These are phyloP conservation scores for Kwoniella bestiolae DNA, from an alignment of 768 basidiomycete genomes.

Conservation along the genomic window DNA sequence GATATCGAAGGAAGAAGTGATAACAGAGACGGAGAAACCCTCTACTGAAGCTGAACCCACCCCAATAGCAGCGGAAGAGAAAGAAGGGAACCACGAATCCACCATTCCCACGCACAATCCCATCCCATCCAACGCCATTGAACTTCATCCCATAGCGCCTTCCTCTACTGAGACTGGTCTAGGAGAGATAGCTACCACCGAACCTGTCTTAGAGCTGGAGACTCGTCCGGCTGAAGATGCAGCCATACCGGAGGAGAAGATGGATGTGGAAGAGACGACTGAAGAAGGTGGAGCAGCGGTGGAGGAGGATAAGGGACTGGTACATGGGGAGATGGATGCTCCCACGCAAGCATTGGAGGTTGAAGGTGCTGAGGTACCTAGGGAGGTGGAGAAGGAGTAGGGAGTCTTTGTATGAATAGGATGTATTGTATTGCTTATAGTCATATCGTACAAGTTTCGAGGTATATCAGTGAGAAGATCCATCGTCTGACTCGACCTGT, in stretches of 20 bases:
- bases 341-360: slow-evolving; percentile 30
- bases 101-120: slow-evolving; percentile 10
- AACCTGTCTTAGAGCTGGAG: slow-evolving; percentile 32
- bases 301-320: slow-evolving; percentile 30
- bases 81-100: slow-evolving; percentile 11
- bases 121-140: slow-evolving; percentile 47
- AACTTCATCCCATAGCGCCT: slow-evolving; percentile 34
- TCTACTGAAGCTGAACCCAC: background rate
- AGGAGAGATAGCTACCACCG: slow-evolving; percentile 25
- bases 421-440: background rate
- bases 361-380: slow-evolving; percentile 31
- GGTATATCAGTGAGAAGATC: too few relatives aligned
- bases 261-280: slow-evolving; percentile 35
- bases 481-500: too few relatives aligned
- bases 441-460: too few relatives aligned
- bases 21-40: too few relatives aligned
- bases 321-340: slow-evolving; percentile 36
- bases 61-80: background rate
- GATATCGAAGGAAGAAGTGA: too few relatives aligned
- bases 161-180: slow-evolving; percentile 31
- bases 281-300: slow-evolving; percentile 20
- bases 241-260: slow-evolving; percentile 24
- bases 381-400: slow-evolving; percentile 22
- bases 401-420: background rate
- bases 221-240: slow-evolving; percentile 14